phyloP scores from a whole-genome alignment of 305 asterid genomes.

The Solanum aculeatissimum region DNA sequence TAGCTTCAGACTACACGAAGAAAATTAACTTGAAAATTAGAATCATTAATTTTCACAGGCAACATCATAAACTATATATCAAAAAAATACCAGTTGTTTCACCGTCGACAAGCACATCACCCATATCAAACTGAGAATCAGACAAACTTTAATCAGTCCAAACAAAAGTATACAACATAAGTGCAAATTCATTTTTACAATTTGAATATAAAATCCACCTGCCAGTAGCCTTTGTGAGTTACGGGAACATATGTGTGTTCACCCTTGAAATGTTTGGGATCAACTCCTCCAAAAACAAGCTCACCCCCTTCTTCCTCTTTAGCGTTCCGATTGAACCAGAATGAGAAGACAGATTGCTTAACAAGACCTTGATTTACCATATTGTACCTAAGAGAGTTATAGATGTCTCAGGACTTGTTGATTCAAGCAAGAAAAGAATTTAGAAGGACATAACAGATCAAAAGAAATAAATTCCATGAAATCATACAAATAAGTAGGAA shows the following conservation, averaged over 20 bases:
- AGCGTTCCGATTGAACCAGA: conserved; percentile 70
- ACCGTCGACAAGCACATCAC: conserved; percentile 74
- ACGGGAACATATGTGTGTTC: conserved; percentile 77
- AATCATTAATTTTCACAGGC: not conserved
- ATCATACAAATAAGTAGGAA: not conserved
- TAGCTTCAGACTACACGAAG: conserved; percentile 5
- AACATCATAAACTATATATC: not conserved
- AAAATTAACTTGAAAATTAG: not conserved
- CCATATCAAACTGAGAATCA: conserved; percentile 70
- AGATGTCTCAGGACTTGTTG: not conserved
- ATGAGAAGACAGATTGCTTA: conserved; percentile 62
- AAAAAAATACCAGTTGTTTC: conserved; percentile 55
- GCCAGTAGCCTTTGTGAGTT: conserved; percentile 92
- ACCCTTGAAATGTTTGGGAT: conserved; percentile 74
- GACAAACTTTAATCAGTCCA: not conserved
- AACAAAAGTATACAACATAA: not conserved
- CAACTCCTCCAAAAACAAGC: conserved; percentile 84
- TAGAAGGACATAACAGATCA: not conserved
- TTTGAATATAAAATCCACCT: conserved; percentile 31
- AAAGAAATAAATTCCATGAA: not conserved
- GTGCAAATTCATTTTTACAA: not conserved
- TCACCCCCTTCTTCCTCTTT: conserved; percentile 78
- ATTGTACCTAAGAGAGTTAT: conserved; percentile 50
- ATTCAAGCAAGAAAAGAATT: not conserved
- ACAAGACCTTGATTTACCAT: conserved; percentile 83